These are phyloP conservation scores for Suillus tomentosus DNA, from an alignment of 768 basidiomycete genomes.

Conservation along the genomic window DNA sequence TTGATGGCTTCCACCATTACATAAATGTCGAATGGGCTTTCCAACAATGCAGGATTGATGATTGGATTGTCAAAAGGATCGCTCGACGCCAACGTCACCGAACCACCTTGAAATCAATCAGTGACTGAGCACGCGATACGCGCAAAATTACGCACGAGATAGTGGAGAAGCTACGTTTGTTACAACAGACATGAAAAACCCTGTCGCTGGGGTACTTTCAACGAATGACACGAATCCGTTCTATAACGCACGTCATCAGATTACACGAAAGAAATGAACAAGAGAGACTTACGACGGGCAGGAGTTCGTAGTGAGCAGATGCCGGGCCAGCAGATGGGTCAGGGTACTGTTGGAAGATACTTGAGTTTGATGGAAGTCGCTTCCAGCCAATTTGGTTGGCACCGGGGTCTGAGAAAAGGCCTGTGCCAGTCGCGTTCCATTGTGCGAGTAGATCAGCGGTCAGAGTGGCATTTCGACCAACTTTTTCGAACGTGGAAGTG, in stretches of 20 bases:
- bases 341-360: neutral
- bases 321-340: neutral
- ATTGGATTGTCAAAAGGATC: neutral
- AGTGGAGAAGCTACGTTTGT: neutral
- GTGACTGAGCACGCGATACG: neutral
- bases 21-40: neutral
- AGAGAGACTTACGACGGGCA: neutral
- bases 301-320: neutral
- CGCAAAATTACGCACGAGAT: neutral
- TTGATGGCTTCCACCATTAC: constrained; percentile 1
- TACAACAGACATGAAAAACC: neutral
- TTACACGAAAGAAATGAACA: neutral
- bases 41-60: neutral
- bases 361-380: neutral
- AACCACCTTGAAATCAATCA: neutral
- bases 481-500: neutral
- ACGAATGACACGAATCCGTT: neutral
- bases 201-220: neutral
- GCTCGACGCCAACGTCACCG: neutral
- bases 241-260: neutral
- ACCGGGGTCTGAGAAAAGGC: neutral
- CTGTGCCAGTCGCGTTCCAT: neutral
- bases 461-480: neutral
- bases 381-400: neutral
- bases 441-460: neutral